Percentiles rank a stretch among this genome's conserved stretches.
Evolutionary conservation across 257 asterid species (phyloP).

Genomic region (Perilla frutescens): DNA sequence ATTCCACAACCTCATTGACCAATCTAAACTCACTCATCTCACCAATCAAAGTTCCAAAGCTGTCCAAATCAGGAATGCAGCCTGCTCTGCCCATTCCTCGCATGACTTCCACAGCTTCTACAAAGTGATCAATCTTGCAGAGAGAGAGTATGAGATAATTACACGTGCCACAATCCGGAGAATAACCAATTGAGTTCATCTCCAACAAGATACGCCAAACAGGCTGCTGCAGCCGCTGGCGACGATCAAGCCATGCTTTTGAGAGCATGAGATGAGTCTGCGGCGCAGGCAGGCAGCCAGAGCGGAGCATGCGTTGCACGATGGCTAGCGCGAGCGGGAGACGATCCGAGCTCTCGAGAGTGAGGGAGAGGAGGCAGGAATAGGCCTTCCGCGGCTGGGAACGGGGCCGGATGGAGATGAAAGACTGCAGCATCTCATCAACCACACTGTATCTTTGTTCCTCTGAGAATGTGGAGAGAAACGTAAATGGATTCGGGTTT

Average conservation of each 20-base stretch:
- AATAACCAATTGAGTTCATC: conserved; percentile 69
- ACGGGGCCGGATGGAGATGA: conserved; percentile 69
- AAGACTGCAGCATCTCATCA: conserved; percentile 65
- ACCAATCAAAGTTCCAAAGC: conserved; percentile 61
- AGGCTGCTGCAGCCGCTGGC: conserved; percentile 32
- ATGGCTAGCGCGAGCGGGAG: conserved; percentile 71
- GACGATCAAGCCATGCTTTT: conserved; percentile 59
- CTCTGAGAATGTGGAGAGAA: conserved; percentile 54
- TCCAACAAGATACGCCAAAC: conserved; percentile 51
- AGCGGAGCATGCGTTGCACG: conserved; percentile 73
- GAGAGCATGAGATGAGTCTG: conserved; percentile 70
- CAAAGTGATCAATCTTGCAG: conserved; percentile 63
- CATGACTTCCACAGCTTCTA: conserved; percentile 62
- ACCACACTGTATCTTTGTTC: conserved; percentile 44
- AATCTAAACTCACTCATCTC: conserved; percentile 58
- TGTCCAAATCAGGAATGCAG: conserved; percentile 71
- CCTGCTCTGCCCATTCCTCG: conserved; percentile 65
- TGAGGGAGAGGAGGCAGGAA: conserved; percentile 64
- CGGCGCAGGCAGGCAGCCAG: conserved; percentile 73
- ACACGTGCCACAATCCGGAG: conserved; percentile 74
- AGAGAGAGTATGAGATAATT: conserved; percentile 73
- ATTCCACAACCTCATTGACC: conserved; percentile 42
- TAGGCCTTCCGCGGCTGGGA: conserved; percentile 53
- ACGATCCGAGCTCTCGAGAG: conserved; percentile 57
- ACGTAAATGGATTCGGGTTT: conserved; percentile 68